A percentile compares a stretch with the other conserved stretches of the same genome.
phyloP scores from a whole-genome alignment of 202 grass and related monocot genomes.

The Dendrocalamus latiflorus region DNA sequence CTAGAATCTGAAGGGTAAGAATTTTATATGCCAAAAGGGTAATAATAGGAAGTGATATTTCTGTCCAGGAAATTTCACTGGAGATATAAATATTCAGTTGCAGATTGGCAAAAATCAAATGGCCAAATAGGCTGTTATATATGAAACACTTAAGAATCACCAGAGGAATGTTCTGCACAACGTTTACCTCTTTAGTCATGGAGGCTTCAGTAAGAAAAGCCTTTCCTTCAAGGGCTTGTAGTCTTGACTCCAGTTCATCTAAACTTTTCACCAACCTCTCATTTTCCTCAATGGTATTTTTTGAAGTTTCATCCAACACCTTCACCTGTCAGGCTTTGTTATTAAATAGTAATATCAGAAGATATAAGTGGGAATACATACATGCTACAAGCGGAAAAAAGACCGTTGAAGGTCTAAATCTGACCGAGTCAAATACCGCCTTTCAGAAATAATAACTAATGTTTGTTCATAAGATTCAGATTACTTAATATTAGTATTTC shows the following conservation, averaged over 20 bases:
- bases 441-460: conserved; percentile 6
- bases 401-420: neutral
- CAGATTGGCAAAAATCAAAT: conserved; percentile 1
- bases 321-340: conserved; percentile 88
- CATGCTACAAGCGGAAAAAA: conserved; percentile 2
- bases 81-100: neutral
- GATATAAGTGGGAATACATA: conserved; percentile 21
- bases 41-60: neutral
- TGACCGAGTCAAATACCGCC: neutral
- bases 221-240: conserved; percentile 65
- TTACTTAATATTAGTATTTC: conserved; percentile 1
- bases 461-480: conserved; percentile 5
- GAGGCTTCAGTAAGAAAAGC: conserved; percentile 32
- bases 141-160: neutral
- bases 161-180: neutral
- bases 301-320: conserved; percentile 58
- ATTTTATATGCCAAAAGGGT: neutral
- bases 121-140: neutral
- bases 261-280: conserved; percentile 47
- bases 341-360: conserved; percentile 72
- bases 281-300: conserved; percentile 50
- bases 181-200: conserved; percentile 31
- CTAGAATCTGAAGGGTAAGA: conserved; percentile 1
- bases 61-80: conserved; percentile 5
- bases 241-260: conserved; percentile 51